Conservation (phyloP, 768 basidiomycete genomes). For the Fomitopsis serialis region DNA sequence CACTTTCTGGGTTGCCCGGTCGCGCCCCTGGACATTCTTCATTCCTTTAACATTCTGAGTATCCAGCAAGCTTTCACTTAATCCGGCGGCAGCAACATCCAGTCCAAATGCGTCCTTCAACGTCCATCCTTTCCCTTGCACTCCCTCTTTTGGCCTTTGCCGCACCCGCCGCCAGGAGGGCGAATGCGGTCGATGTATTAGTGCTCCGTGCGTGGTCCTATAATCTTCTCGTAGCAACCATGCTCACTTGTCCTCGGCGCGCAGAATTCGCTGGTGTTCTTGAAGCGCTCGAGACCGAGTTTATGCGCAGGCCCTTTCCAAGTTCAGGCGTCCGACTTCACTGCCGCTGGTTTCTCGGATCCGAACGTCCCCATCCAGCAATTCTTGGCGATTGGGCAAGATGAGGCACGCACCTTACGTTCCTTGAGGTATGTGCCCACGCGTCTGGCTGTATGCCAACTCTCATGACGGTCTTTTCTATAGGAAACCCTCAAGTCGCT, state of each 20-base stretch:
- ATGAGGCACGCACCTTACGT: constrained; percentile 57
- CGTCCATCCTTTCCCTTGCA: constrained; percentile 20
- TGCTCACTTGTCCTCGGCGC: not conserved
- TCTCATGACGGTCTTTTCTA: not conserved
- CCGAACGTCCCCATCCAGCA: constrained; percentile 53
- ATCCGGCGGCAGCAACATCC: constrained; percentile 14
- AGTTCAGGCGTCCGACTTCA: constrained; percentile 64
- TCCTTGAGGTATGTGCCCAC: constrained; percentile 40
- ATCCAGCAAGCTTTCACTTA: constrained; percentile 22
- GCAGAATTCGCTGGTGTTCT: constrained; percentile 73
- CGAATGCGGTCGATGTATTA: constrained; percentile 38
- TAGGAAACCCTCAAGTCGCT: constrained; percentile 47
- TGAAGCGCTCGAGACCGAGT: constrained; percentile 65
- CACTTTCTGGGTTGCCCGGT: constrained; percentile 66
- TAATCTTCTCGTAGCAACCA: not conserved
- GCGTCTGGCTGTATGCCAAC: not conserved
- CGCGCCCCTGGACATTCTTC: constrained; percentile 49
- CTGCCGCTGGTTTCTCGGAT: constrained; percentile 55
- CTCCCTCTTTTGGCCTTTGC: constrained; percentile 18
- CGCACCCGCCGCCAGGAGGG: constrained; percentile 28
- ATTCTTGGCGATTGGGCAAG: constrained; percentile 50
- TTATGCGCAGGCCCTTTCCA: constrained; percentile 63
- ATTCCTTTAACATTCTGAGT: constrained; percentile 17
- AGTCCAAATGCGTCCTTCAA: constrained; percentile 18
- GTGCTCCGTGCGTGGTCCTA: constrained; percentile 51